Conservation (phyloP, 768 basidiomycete genomes). For the Calocybe cyanea region DNA sequence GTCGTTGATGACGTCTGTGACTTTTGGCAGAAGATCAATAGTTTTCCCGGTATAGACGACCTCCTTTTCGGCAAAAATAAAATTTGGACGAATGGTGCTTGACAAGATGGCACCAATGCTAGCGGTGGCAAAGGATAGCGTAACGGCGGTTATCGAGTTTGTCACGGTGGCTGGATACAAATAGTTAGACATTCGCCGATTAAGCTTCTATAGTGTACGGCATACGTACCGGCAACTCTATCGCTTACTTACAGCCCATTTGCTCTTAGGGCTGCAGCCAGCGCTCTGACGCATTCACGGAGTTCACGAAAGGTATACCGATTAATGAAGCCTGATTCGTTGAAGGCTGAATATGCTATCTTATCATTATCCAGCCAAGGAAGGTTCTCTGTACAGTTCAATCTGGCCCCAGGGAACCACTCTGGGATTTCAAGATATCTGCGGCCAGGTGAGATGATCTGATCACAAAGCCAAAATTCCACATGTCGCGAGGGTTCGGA, state of each 20-base stretch:
- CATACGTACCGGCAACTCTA: conserved; percentile 57
- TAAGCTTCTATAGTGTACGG: background rate
- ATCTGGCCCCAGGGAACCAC: conserved; percentile 64
- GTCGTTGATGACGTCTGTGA: conserved; percentile 48
- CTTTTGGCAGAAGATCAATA: conserved; percentile 51
- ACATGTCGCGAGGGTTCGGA: conserved; percentile 24
- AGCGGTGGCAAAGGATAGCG: conserved; percentile 59
- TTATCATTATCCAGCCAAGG: conserved; percentile 55
- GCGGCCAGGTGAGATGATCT: conserved; percentile 45
- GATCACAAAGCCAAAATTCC: no score
- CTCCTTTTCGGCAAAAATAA: conserved; percentile 67
- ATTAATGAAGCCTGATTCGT: conserved; percentile 48
- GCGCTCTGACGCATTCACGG: conserved; percentile 46
- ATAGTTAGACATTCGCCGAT: background rate
- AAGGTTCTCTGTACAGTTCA: conserved; percentile 76
- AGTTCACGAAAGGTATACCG: conserved; percentile 55
- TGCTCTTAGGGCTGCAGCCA: conserved; percentile 54
- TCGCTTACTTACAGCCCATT: conserved; percentile 60
- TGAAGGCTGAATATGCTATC: conserved; percentile 55
- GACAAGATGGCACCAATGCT: conserved; percentile 70
- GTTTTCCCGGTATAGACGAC: conserved; percentile 60
- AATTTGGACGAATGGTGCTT: conserved; percentile 64
- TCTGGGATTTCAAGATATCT: conserved; percentile 50
- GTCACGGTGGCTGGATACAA: conserved; percentile 62
- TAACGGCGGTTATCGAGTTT: conserved; percentile 57